Evolutionary conservation across 2,329 filamentous ascomycete genomes (phyloP).

Genomic region (Diaporthe australafricana): DNA sequence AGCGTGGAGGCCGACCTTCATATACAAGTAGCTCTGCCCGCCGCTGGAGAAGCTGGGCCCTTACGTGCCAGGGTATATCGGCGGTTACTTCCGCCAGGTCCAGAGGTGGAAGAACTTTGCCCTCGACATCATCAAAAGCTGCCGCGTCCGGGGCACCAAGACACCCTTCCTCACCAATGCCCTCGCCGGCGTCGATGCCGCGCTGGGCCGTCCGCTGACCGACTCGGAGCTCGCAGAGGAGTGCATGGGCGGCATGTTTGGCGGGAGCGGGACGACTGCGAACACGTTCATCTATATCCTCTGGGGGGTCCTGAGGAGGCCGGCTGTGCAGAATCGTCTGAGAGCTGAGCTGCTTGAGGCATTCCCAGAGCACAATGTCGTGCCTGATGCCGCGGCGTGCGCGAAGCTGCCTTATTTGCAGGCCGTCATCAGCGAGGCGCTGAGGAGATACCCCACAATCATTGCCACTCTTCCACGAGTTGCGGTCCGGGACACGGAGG

Average conservation of each 20-base stretch:
- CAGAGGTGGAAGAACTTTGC: not conserved
- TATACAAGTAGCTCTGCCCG: not conserved
- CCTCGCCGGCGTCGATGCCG: not conserved
- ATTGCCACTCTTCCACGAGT: not conserved
- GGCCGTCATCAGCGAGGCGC: not conserved
- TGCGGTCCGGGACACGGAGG: not conserved
- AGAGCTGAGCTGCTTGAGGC: not conserved
- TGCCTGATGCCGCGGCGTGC: not conserved
- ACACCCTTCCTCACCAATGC: not conserved
- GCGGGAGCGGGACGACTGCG: conserved; percentile 1
- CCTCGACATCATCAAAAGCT: not conserved
- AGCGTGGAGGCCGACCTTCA: not conserved
- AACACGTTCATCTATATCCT: not conserved
- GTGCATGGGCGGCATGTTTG: not conserved
- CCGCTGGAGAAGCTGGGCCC: not conserved
- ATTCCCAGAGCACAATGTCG: not conserved
- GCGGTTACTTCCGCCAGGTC: not conserved
- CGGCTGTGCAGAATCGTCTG: not conserved
- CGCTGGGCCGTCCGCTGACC: not conserved
- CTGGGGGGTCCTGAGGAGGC: not conserved
- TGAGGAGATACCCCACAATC: conserved; percentile 4
- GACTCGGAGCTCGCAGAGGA: conserved; percentile 3
- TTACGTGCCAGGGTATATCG: not conserved
- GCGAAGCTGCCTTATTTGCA: not conserved
- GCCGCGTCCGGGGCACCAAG: conserved; percentile 4